Conservation (phyloP, 2,329 filamentous ascomycete genomes). For the Emmonsia crescens region DNA sequence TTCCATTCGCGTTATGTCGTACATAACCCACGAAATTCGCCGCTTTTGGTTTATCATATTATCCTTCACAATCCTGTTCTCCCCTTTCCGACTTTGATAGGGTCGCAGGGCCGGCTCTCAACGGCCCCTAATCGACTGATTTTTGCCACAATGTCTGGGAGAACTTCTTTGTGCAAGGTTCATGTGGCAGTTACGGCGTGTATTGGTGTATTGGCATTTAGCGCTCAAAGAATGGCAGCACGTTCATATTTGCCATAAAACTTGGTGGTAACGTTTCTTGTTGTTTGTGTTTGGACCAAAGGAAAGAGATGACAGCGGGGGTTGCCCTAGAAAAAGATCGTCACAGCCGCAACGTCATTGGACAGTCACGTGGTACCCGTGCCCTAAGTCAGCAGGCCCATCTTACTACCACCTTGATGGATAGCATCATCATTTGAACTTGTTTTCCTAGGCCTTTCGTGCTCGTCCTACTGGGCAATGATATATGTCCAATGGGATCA, state of each 20-base stretch:
- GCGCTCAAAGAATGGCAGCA: background rate
- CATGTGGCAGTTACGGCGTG: background rate
- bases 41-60: background rate
- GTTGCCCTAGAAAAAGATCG: background rate
- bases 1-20: background rate
- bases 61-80: background rate
- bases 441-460: background rate
- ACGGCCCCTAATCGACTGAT: background rate
- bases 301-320: background rate
- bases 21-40: slow-evolving; percentile 1
- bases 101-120: background rate
- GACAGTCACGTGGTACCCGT: background rate
- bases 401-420: too few relatives aligned
- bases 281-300: background rate
- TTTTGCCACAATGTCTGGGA: background rate
- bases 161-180: background rate
- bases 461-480: background rate
- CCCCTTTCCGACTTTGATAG: background rate
- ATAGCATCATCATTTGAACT: background rate
- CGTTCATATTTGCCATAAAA: background rate
- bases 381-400: background rate
- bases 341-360: background rate
- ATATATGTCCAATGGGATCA: background rate
- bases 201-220: background rate
- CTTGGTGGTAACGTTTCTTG: background rate